Evolutionary conservation across 441 rosid genomes (phyloP).

Genomic region (Mallotus japonicus): DNA sequence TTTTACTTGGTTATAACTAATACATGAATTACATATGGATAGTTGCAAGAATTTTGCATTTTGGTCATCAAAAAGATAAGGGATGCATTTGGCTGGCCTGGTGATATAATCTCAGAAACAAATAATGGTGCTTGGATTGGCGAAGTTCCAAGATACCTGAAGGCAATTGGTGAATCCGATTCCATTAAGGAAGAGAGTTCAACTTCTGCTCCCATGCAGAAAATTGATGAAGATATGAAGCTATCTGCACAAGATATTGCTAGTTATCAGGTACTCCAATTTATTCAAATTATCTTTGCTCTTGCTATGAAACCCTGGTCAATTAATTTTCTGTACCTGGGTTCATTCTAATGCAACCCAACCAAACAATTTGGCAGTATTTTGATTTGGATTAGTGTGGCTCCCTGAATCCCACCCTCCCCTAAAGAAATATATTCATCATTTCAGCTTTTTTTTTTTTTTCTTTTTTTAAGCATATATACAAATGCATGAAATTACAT

Average conservation of each 20-base stretch:
- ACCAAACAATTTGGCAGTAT: background rate
- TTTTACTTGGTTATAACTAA: slow-evolving; percentile 19
- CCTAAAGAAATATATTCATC: background rate
- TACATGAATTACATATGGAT: slow-evolving; percentile 21
- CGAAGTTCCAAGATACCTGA: slow-evolving; percentile 60
- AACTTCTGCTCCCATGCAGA: slow-evolving; percentile 37
- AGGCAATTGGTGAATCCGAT: slow-evolving; percentile 34
- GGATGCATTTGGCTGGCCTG: slow-evolving; percentile 59
- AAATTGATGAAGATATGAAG: slow-evolving; percentile 44
- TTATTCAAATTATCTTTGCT: background rate
- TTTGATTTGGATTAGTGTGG: background rate
- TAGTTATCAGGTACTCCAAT: slow-evolving; percentile 61
- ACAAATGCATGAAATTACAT: background rate
- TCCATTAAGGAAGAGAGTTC: slow-evolving; percentile 30
- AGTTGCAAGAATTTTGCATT: slow-evolving; percentile 54
- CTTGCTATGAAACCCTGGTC: background rate
- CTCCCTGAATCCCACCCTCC: background rate
- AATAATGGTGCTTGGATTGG: slow-evolving; percentile 64
- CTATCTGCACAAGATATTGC: slow-evolving; percentile 63
- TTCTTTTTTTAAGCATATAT: no score
- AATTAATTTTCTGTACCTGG: background rate
- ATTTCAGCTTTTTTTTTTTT: background rate
- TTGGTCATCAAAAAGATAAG: slow-evolving; percentile 51
- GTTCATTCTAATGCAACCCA: background rate
- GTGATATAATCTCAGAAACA: slow-evolving; percentile 42